Base-by-base conservation (phyloP, 148 eudicot genomes). In the Amaranthus hypochondriacus region DNA sequence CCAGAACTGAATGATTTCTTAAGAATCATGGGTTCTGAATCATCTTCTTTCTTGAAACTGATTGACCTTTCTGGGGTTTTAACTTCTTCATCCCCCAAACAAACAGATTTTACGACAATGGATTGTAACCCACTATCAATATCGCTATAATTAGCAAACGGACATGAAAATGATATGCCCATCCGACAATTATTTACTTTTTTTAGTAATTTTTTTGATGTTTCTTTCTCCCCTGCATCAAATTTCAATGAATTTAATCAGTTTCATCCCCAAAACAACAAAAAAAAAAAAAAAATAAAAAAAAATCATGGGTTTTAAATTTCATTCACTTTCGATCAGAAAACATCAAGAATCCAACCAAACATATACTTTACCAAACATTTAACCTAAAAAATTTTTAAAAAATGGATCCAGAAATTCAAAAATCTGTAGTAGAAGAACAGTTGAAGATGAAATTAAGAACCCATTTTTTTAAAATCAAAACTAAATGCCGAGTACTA, bases 131-230 rank as follows among this genome's bases (percentile, higher is more conserved):
- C 83, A 62, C 77, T 81, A 54, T 91, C 98, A 4, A 89, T 43
- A 78, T 89, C 96, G 69, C 49, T 63, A 48, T 61, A 71, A 15
- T 70, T 69, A 3, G 83, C 76, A 54, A 88, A 72, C 14, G 96
- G 98, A 73, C 93, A 91, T 68, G 96, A 84, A 75, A 81, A 82
- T 18, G 85, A 66, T 77, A 86, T 61, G 78, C 98, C 98, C 98
- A 94, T 94, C 63, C 63, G 44, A 60, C 63, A 60, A 18, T n/a
- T 28, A 28, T 28, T 28, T 28, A 28, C 39, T 28, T 28, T 28
- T 28, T 28, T 28, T 28, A 28, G 39, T 28, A 28, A 28, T 28
- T 28, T 28, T 28, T 28, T 28, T 28, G 39, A 28, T 28, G 39
- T 28, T 28, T 28, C 18, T 28, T 28, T 28, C 39, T 28, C 39